Percentiles rank a stretch among this genome's conserved stretches.
These are phyloP conservation scores for Neopestalotiopsis sp. DNA, from an alignment of 2,329 filamentous ascomycete genomes.

Conservation along the genomic window DNA sequence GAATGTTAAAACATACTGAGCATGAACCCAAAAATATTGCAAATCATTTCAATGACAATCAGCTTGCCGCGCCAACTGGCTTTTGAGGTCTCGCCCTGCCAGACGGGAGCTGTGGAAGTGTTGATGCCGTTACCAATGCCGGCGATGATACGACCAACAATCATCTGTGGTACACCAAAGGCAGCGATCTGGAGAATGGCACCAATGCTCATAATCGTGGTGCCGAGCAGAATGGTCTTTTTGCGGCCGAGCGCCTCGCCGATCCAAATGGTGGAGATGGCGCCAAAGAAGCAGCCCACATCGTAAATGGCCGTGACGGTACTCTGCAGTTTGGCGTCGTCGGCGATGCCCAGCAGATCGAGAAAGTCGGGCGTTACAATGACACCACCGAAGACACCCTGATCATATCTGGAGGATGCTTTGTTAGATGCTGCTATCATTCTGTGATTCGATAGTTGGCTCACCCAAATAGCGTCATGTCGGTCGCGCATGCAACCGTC, in stretches of 20 bases:
- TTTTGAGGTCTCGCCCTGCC: slow-evolving; percentile 44
- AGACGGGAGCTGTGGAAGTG: slow-evolving; percentile 44
- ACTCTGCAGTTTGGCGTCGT: slow-evolving; percentile 33
- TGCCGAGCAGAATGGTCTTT: slow-evolving; percentile 39
- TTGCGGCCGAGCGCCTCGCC: slow-evolving; percentile 41
- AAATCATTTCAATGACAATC: slow-evolving; percentile 38
- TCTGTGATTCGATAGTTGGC: too few species aligned
- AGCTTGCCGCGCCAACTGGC: slow-evolving; percentile 38
- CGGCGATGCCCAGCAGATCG: slow-evolving; percentile 46
- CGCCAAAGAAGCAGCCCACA: slow-evolving; percentile 64
- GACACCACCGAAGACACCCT: slow-evolving; percentile 60
- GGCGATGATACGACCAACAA: slow-evolving; percentile 49
- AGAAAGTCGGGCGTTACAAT: slow-evolving; percentile 59
- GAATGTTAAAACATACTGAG: too few species aligned
- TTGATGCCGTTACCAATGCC: slow-evolving; percentile 54
- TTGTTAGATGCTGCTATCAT: too few species aligned
- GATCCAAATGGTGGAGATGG: slow-evolving; percentile 37
- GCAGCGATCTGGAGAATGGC: slow-evolving; percentile 41
- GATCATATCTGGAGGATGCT: too few species aligned
- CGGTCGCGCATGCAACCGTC: slow-evolving; percentile 30
- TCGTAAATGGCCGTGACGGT: slow-evolving; percentile 64
- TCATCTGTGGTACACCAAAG: slow-evolving; percentile 45
- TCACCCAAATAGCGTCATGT: slow-evolving; percentile 35
- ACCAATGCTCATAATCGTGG: slow-evolving; percentile 40
- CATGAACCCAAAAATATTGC: slow-evolving; percentile 39